phyloP scores from a whole-genome alignment of 305 asterid species.

The Andrographis paniculata region DNA sequence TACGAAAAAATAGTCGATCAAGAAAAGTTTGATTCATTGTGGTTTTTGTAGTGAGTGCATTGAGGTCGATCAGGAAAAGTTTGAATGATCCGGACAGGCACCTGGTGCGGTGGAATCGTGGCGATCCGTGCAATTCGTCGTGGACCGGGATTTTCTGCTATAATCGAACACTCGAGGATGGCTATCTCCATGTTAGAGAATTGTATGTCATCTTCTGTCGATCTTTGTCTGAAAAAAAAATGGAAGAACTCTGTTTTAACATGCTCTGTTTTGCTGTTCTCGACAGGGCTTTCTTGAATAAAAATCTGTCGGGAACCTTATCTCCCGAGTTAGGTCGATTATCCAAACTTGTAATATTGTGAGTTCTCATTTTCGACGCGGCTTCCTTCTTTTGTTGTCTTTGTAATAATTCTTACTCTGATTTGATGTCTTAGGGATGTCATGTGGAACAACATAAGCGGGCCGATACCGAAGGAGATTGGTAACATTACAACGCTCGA shows the following conservation, averaged over 20 bases:
- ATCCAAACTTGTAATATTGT: constrained; percentile 58
- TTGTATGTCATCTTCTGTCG: constrained; percentile 34
- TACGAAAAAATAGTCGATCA: too few relatives aligned
- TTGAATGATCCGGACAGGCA: constrained; percentile 44
- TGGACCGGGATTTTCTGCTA: constrained; percentile 75
- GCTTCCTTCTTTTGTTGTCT: constrained; percentile 1
- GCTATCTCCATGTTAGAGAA: constrained; percentile 56
- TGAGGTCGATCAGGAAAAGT: constrained; percentile 38
- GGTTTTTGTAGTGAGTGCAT: constrained; percentile 51
- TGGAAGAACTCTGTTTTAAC: background rate
- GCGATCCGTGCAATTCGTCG: constrained; percentile 71
- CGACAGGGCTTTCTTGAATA: constrained; percentile 44
- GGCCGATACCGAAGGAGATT: constrained; percentile 82
- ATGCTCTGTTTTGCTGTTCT: background rate
- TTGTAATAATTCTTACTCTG: constrained; percentile 11
- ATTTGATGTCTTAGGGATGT: constrained; percentile 47
- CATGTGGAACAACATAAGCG: constrained; percentile 85
- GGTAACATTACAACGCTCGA: constrained; percentile 53
- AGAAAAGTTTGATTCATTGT: too few relatives aligned
- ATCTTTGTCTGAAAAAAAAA: background rate
- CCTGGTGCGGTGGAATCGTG: constrained; percentile 55
- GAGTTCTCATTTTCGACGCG: constrained; percentile 24
- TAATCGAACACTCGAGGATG: constrained; percentile 39
- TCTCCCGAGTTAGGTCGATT: constrained; percentile 73
- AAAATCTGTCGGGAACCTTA: constrained; percentile 59